Conservation (phyloP, 2,329 filamentous ascomycete species). For the Bipolaris cookei region DNA sequence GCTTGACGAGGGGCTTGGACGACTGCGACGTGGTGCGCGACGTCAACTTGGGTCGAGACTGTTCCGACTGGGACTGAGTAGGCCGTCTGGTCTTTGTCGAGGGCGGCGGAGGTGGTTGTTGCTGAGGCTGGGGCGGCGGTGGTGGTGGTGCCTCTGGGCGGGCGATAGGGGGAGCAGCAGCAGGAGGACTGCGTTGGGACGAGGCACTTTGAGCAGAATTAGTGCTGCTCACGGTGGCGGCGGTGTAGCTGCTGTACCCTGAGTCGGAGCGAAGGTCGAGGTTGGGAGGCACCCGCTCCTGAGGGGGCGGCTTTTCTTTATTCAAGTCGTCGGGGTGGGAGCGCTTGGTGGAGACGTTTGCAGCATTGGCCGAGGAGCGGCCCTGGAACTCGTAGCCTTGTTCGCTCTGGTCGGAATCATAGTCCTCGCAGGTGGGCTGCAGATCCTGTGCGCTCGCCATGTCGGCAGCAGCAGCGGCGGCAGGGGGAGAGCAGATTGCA, state of each 20-base stretch:
- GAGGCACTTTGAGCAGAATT: slow-evolving; percentile 56
- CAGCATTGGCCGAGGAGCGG: slow-evolving; percentile 55
- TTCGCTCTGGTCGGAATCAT: slow-evolving; percentile 49
- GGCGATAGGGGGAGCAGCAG: slow-evolving; percentile 22
- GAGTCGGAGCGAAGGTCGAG: slow-evolving; percentile 64
- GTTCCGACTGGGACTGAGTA: slow-evolving; percentile 19
- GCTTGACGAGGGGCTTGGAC: slow-evolving; percentile 23
- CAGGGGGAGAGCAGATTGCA: neutral
- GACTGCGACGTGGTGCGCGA: slow-evolving; percentile 34
- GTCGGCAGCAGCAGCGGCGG: slow-evolving; percentile 15
- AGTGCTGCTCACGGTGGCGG: slow-evolving; percentile 59
- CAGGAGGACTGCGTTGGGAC: slow-evolving; percentile 35
- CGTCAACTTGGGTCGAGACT: slow-evolving; percentile 33
- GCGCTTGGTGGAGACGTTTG: slow-evolving; percentile 59
- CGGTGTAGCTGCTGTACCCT: slow-evolving; percentile 66
- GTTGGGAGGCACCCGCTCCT: slow-evolving; percentile 36
- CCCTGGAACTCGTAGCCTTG: slow-evolving; percentile 43
- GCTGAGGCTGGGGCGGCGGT: slow-evolving; percentile 14
- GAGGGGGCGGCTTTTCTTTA: slow-evolving; percentile 37
- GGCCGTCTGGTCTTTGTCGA: slow-evolving; percentile 6
- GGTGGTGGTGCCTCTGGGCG: slow-evolving; percentile 23
- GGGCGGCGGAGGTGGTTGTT: slow-evolving; percentile 18
- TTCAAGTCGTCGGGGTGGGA: slow-evolving; percentile 50
- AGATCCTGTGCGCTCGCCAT: slow-evolving; percentile 30
- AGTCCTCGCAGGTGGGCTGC: slow-evolving; percentile 49